A percentile compares a stretch with the other conserved stretches of the same genome.
Evolutionary conservation across 768 basidiomycete species (phyloP).

Genomic region (Peribolospora kevripleyi): DNA sequence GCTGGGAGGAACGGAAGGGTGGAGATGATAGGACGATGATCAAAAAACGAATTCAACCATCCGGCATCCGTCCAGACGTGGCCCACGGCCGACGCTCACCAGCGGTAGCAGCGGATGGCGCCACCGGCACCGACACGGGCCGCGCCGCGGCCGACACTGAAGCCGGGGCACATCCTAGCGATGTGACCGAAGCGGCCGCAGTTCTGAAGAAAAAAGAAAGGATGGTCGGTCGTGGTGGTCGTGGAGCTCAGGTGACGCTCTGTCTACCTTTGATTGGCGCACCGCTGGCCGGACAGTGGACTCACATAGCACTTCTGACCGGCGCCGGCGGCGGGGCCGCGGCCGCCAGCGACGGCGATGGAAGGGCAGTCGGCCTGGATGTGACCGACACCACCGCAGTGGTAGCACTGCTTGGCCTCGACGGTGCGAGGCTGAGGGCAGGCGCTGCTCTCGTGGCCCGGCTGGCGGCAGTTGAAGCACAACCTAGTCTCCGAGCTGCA

Average conservation of each 20-base stretch:
- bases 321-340: not conserved
- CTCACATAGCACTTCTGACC: not conserved
- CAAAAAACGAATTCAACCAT: too few relatives aligned
- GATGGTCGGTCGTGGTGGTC: not conserved
- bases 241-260: not conserved
- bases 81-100: too few relatives aligned
- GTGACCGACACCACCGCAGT: constrained; percentile 8
- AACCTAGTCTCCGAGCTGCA: too few relatives aligned
- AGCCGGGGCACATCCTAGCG: constrained; percentile 7
- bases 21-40: too few relatives aligned
- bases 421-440: constrained; percentile 6
- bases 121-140: not conserved
- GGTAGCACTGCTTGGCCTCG: constrained; percentile 9
- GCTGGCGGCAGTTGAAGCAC: too few relatives aligned
- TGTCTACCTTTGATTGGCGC: not conserved
- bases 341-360: not conserved
- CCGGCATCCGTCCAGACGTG: too few relatives aligned
- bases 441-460: too few relatives aligned
- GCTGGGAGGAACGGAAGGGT: too few relatives aligned
- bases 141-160: not conserved
- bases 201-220: not conserved
- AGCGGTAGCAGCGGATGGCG: not conserved
- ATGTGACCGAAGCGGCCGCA: constrained; percentile 9
- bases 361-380: constrained; percentile 6
- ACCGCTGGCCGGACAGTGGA: not conserved